Evolutionary conservation across 305 asterid species (phyloP), one percentile per base, ranked within the genome.

Genomic region (Plantago coronopus): DNA sequence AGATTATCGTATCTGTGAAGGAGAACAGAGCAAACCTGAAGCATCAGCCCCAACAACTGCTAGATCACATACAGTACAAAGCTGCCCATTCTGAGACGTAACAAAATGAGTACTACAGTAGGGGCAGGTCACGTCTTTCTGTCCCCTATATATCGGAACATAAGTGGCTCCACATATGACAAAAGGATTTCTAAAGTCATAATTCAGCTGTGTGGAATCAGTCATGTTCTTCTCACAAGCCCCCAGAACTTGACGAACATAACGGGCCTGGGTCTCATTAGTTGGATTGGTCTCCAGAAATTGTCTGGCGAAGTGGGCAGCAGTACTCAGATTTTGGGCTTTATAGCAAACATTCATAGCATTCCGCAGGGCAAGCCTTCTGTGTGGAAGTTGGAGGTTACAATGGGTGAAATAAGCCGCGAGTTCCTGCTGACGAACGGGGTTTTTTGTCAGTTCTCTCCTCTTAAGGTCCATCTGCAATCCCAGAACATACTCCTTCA

Each of bases 351-450:
- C 78, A 15, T 75, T 76, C 94, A 88, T 81, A 2, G 98, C 98
- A 22, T 77, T 91, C 79, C 50, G 13, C 49, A 91, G 68, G 2
- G 95, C 96, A 5, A 91, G 95, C 59, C 98, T 79, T 62, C 54
- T 53, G 81, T 91, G 98, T 0, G 98, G 96, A 64, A 72, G 62
- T 79, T 88, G 95, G 54, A 91, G 86, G 71, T 72, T 86, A 55
- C 95, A 91, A 65, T 91, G 98, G 11, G 98, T 91, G 65, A 91
- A 91, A 67, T 88, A 91, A 16, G 98, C 98, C 6, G 96, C 96
- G 34, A 91, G 79, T 69, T 91, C 98, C 75, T 88, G 98, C 72
- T 84, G 95, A 68, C 95, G 98, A 48, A 77, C 57, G 0, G 88
- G 96, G 50, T 91, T 60, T 27, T 78, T 95, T 68, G 44, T 86